Evolutionary conservation across 2,329 filamentous ascomycete species (phyloP).

Genomic region (Knufia petricola): DNA sequence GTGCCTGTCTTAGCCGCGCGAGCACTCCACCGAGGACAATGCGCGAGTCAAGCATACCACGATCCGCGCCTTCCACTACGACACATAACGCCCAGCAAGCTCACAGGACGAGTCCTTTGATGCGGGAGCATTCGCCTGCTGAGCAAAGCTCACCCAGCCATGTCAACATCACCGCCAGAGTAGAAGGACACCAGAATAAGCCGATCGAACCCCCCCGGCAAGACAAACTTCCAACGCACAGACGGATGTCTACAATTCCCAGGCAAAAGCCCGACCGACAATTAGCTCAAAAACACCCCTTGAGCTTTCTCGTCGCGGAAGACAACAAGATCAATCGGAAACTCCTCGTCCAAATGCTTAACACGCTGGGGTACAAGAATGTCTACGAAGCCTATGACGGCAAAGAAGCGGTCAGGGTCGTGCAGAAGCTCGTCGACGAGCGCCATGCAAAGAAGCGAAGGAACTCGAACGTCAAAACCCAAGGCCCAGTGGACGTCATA

Average conservation of each 20-base stretch:
- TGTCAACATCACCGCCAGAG: not conserved
- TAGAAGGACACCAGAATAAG: not conserved
- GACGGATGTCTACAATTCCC: constrained; percentile 5
- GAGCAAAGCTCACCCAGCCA: not conserved
- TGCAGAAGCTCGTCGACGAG: constrained; percentile 36
- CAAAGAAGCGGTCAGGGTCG: constrained; percentile 55
- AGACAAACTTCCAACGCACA: not conserved
- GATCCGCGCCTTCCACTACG: constrained; percentile 1
- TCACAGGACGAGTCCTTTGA: not conserved
- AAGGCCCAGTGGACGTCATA: constrained; percentile 48
- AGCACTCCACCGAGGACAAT: constrained; percentile 40
- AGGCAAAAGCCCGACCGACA: constrained; percentile 38
- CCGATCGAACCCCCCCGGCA: not conserved
- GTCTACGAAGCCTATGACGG: constrained; percentile 60
- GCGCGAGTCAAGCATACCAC: constrained; percentile 14
- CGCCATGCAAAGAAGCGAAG: not conserved
- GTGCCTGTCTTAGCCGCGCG: constrained; percentile 40
- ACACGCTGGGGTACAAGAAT: constrained; percentile 55
- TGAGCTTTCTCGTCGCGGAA: constrained; percentile 61
- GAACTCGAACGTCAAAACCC: not conserved
- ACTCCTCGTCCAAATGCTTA: constrained; percentile 56
- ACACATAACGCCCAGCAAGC: not conserved
- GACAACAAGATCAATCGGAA: constrained; percentile 65
- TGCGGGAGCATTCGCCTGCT: not conserved
- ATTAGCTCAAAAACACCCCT: constrained; percentile 50